These are phyloP conservation scores for Paramecium sonneborni DNA, from an alignment of 73 alveolate species.

Conservation along the genomic window DNA sequence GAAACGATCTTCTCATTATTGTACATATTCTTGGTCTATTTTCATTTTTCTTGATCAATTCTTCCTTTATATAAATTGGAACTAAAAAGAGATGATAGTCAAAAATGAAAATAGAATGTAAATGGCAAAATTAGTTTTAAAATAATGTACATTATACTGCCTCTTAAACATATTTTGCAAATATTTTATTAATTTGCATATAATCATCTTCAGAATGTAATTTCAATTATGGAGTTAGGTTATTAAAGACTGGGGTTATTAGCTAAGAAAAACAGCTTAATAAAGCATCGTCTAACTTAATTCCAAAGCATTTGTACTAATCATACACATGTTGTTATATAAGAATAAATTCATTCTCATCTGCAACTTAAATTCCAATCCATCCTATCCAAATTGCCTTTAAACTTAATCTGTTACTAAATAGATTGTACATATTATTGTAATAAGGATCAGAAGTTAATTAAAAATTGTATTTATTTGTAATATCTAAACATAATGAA, in stretches of 20 bases:
- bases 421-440: background rate
- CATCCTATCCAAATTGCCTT: conserved; percentile 48
- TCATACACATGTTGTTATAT: background rate
- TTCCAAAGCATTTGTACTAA: background rate
- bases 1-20: background rate
- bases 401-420: background rate
- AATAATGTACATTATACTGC: background rate
- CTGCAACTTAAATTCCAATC: background rate
- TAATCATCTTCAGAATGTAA: background rate
- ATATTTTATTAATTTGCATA: conserved; percentile 3
- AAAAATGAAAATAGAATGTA: conserved; percentile 20
- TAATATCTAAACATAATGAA: background rate
- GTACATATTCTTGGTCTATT: conserved; percentile 13
- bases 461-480: background rate
- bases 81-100: conserved; percentile 13
- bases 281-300: background rate
- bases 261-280: background rate
- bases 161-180: background rate
- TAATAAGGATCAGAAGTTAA: conserved; percentile 44
- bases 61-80: background rate
- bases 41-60: conserved; percentile 1
- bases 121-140: background rate
- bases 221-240: background rate
- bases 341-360: background rate
- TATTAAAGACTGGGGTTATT: background rate